These are phyloP conservation scores for Colletotrichum cordylinicola DNA, from an alignment of 2,329 filamentous ascomycete genomes.

Conservation along the genomic window DNA sequence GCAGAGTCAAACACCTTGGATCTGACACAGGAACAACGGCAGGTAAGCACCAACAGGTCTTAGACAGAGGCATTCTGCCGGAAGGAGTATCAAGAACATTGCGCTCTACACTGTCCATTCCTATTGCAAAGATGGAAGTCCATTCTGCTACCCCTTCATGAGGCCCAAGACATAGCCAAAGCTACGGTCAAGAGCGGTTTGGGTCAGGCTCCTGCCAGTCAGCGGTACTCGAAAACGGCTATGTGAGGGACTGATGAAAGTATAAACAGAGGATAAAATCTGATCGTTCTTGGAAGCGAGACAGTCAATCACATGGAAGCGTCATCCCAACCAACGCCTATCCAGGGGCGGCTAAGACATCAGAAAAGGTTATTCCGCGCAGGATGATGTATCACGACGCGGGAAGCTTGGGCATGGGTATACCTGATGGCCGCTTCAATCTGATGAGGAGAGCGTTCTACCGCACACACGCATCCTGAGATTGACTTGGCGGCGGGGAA, in stretches of 20 bases:
- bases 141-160: neutral
- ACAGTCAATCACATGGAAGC: neutral
- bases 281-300: neutral
- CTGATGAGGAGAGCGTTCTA: too few species aligned
- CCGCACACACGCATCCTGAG: neutral
- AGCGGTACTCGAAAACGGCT: neutral
- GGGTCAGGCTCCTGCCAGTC: neutral
- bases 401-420: too few species aligned
- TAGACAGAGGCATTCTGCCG: neutral
- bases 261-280: accelerated
- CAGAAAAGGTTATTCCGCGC: neutral
- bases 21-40: neutral
- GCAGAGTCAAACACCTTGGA: accelerated
- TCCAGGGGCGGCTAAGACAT: neutral
- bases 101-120: neutral
- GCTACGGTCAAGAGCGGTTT: neutral
- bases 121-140: neutral
- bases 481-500: neutral
- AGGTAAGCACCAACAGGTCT: neutral
- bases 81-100: neutral
- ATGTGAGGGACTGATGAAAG: accelerated
- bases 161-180: neutral
- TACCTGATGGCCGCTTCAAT: too few species aligned
- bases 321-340: neutral
- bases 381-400: neutral